These are phyloP conservation scores for Bipolaris victoriae DNA, from an alignment of 2,329 filamentous ascomycete genomes.

Conservation along the genomic window DNA sequence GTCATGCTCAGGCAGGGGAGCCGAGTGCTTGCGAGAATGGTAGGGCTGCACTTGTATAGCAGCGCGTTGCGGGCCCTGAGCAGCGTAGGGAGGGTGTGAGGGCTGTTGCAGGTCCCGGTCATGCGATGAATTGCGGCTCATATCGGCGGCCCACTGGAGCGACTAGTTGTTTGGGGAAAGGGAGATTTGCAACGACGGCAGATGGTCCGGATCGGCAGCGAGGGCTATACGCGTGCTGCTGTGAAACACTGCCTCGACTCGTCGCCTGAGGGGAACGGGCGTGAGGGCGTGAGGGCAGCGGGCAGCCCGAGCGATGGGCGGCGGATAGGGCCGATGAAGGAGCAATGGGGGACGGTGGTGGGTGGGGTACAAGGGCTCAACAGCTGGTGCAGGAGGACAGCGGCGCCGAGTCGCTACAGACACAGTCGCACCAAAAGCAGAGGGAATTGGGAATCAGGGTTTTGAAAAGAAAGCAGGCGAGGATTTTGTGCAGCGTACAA, in stretches of 20 bases:
- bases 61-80: constrained; percentile 37
- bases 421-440: constrained; percentile 15
- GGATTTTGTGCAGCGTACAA: constrained; percentile 22
- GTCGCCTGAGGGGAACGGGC: constrained; percentile 11
- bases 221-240: constrained; percentile 22
- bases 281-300: constrained; percentile 16
- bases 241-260: constrained; percentile 37
- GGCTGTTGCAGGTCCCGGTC: constrained; percentile 26
- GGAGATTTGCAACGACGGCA: background rate
- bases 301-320: constrained; percentile 17
- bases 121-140: constrained; percentile 30
- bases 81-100: constrained; percentile 39
- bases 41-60: constrained; percentile 22
- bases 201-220: constrained; percentile 18
- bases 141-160: constrained; percentile 27
- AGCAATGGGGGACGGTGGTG: constrained; percentile 18
- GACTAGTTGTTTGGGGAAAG: constrained; percentile 10
- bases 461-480: constrained; percentile 22
- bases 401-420: background rate
- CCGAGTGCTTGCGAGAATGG: constrained; percentile 34
- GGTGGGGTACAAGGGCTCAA: constrained; percentile 11
- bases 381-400: constrained; percentile 23
- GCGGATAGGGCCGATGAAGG: constrained; percentile 20
- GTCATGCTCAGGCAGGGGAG: constrained; percentile 27
- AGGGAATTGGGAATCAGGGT: constrained; percentile 8